Percentiles rank a stretch among this genome's conserved stretches.
These are phyloP conservation scores for Pachyrhizus erosus DNA, from an alignment of 306 rosid genomes.

Conservation along the genomic window DNA sequence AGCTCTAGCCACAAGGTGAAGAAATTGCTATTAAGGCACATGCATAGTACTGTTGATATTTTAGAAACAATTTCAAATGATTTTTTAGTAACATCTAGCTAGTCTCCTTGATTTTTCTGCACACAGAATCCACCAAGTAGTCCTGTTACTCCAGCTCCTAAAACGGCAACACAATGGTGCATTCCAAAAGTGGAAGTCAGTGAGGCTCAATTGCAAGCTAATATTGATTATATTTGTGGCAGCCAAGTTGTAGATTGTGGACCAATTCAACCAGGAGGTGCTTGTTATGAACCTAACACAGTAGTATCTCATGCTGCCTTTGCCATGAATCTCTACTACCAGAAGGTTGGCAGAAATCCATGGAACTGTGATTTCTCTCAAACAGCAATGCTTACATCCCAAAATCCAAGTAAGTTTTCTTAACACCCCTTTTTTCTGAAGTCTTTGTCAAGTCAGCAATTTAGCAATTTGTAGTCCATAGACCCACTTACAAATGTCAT, in stretches of 20 bases:
- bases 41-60: too few relatives aligned
- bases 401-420: conserved; percentile 73
- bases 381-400: conserved; percentile 65
- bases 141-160: conserved; percentile 53
- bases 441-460: background rate
- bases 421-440: background rate
- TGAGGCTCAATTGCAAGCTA: conserved; percentile 61
- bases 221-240: conserved; percentile 75
- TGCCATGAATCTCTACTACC: conserved; percentile 84
- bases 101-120: background rate
- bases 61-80: background rate
- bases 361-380: conserved; percentile 81
- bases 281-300: conserved; percentile 84
- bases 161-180: conserved; percentile 61
- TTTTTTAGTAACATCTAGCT: background rate
- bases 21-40: background rate
- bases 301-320: conserved; percentile 71
- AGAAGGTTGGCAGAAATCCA: conserved; percentile 54
- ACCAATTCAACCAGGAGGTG: conserved; percentile 76
- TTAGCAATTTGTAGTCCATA: background rate
- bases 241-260: conserved; percentile 67
- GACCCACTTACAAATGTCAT: background rate
- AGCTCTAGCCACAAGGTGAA: conserved; percentile 64
- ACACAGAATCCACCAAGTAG: conserved; percentile 50
- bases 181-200: conserved; percentile 58